These are phyloP conservation scores for Iberis pinnata DNA, from an alignment of 345 rosid genomes.

Conservation along the genomic window DNA sequence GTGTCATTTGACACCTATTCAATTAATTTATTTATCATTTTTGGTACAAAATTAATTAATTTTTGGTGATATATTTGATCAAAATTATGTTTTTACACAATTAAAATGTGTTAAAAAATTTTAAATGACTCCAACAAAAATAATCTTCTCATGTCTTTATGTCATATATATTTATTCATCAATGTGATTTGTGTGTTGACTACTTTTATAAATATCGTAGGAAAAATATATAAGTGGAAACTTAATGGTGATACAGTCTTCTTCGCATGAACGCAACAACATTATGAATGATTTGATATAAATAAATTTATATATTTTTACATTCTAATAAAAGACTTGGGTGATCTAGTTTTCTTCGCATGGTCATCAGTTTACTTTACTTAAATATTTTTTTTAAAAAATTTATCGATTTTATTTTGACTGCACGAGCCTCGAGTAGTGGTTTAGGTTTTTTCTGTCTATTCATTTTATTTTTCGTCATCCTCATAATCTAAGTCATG, in stretches of 20 bases:
- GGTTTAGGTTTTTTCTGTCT: slow-evolving; percentile 4
- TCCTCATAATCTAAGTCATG: slow-evolving; percentile 19
- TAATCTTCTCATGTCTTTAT: slow-evolving; percentile 21
- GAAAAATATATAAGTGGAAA: slow-evolving; percentile 7
- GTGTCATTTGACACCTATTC: too few species aligned
- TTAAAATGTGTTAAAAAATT: too few species aligned
- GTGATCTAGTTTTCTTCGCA: neutral
- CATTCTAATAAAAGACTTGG: too few species aligned
- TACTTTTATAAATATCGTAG: slow-evolving; percentile 10
- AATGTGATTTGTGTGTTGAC: slow-evolving; percentile 11
- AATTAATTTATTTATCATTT: too few species aligned
- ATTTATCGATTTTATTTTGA: neutral
- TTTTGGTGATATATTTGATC: too few species aligned
- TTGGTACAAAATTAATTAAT: too few species aligned
- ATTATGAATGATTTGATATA: too few species aligned
- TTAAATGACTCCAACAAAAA: too few species aligned
- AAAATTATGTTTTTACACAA: too few species aligned
- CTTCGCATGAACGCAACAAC: too few species aligned
- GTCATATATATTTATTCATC: neutral
- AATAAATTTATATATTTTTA: too few species aligned
- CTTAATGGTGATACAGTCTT: too few species aligned
- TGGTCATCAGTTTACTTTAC: slow-evolving; percentile 20
- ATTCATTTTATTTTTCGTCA: slow-evolving; percentile 19
- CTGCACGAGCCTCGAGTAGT: slow-evolving; percentile 10
- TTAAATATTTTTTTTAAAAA: neutral